A percentile compares a stretch with the other conserved stretches of the same genome.
Evolutionary conservation across 2,329 filamentous ascomycete genomes (phyloP).

Genomic region (Dactylellina haptotyla): DNA sequence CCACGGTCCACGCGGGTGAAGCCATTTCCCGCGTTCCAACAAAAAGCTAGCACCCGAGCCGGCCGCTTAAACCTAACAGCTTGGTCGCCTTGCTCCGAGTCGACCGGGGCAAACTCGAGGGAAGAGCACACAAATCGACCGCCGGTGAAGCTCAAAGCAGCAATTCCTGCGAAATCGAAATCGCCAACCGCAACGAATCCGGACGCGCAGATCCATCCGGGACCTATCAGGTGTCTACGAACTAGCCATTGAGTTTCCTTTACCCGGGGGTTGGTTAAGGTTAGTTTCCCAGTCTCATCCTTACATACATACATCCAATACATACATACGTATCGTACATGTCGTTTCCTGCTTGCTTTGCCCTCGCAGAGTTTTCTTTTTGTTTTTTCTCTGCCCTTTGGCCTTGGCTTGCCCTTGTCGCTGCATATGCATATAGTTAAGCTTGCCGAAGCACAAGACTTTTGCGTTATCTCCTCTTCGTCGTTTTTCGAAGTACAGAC

Average conservation of each 20-base stretch:
- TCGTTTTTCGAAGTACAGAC: slow-evolving; percentile 9
- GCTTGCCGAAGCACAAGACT: slow-evolving; percentile 36
- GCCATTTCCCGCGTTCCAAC: slow-evolving; percentile 51
- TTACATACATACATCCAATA: no score
- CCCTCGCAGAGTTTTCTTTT: no score
- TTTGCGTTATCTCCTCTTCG: not conserved
- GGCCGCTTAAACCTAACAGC: slow-evolving; percentile 43
- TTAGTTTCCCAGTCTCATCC: not conserved
- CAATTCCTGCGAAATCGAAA: slow-evolving; percentile 9
- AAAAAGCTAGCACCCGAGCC: slow-evolving; percentile 44
- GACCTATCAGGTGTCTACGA: slow-evolving; percentile 36
- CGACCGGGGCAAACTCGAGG: slow-evolving; percentile 20
- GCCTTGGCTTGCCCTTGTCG: slow-evolving; percentile 14
- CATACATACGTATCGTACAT: no score
- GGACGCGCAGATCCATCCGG: slow-evolving; percentile 49
- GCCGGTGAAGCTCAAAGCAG: slow-evolving; percentile 28
- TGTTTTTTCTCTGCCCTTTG: slow-evolving; percentile 1
- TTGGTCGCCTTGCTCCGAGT: slow-evolving; percentile 46
- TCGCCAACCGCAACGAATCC: slow-evolving; percentile 11
- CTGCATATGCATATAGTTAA: slow-evolving; percentile 33
- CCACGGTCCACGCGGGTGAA: slow-evolving; percentile 33
- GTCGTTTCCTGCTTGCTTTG: no score
- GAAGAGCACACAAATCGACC: no score
- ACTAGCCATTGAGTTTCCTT: slow-evolving; percentile 13
- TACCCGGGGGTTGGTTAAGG: slow-evolving; percentile 5